phyloP scores from a whole-genome alignment of 2,329 filamentous ascomycete genomes.

The Hirsutella rhossiliensis region DNA sequence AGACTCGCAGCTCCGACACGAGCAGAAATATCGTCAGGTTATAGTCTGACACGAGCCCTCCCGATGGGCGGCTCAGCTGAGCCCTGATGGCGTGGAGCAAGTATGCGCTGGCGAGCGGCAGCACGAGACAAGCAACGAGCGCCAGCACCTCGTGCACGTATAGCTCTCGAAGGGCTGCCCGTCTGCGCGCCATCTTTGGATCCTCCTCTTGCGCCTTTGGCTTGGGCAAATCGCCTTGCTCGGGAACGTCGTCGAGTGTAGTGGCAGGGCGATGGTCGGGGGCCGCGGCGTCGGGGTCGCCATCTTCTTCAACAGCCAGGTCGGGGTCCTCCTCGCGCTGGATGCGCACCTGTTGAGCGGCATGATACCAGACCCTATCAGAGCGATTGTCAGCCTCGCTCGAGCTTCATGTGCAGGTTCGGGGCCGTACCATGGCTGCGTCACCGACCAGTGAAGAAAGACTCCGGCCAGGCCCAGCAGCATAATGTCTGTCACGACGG shows the following conservation, averaged over 20 bases:
- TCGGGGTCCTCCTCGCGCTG: constrained; percentile 32
- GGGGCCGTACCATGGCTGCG: constrained; percentile 65
- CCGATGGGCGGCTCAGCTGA: constrained; percentile 71
- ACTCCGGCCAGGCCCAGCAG: constrained; percentile 69
- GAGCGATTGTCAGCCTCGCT: too few species aligned
- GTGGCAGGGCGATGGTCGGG: constrained; percentile 8
- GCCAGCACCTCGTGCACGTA: constrained; percentile 65
- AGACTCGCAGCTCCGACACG: constrained; percentile 72
- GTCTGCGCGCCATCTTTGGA: constrained; percentile 11
- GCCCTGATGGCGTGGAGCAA: constrained; percentile 70
- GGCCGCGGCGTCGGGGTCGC: constrained; percentile 22
- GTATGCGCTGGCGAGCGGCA: constrained; percentile 70
- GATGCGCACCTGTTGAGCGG: constrained; percentile 51
- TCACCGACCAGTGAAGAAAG: constrained; percentile 86
- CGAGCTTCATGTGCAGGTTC: neutral
- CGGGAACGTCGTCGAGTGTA: constrained; percentile 30
- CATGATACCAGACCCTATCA: constrained; percentile 59
- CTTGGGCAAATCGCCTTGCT: constrained; percentile 22
- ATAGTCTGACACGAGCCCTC: constrained; percentile 82
- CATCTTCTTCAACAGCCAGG: constrained; percentile 31
- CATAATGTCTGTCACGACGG: constrained; percentile 75
- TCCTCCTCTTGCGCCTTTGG: neutral
- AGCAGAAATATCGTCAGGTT: constrained; percentile 86
- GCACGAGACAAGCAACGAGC: constrained; percentile 64
- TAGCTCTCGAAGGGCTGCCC: constrained; percentile 47